Percentiles rank a stretch among this genome's conserved stretches.
phyloP scores from a whole-genome alignment of 768 basidiomycete genomes.

The Boletus coccyginus region DNA sequence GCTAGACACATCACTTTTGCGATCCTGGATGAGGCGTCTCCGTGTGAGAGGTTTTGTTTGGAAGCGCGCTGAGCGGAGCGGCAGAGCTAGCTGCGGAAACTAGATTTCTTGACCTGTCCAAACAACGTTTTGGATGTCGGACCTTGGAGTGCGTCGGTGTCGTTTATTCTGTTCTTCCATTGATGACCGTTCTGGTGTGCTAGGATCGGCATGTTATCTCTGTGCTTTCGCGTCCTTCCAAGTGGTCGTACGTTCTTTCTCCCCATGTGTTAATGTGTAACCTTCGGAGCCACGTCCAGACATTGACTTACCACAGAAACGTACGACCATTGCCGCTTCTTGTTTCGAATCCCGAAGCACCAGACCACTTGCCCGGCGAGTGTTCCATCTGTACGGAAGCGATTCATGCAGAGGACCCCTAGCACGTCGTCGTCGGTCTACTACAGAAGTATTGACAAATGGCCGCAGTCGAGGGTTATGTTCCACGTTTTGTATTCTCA shows the following conservation, averaged over 20 bases:
- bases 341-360: slow-evolving; percentile 67
- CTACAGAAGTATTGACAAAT: slow-evolving; percentile 66
- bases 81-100: background rate
- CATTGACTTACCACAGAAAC: slow-evolving; percentile 39
- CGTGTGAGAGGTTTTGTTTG: slow-evolving; percentile 55
- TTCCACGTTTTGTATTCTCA: background rate
- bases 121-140: slow-evolving; percentile 84
- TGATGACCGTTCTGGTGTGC: slow-evolving; percentile 1
- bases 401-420: slow-evolving; percentile 53
- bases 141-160: slow-evolving; percentile 54
- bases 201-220: slow-evolving; percentile 67
- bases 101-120: slow-evolving; percentile 82
- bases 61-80: background rate
- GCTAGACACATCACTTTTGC: slow-evolving; percentile 88
- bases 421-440: slow-evolving; percentile 35
- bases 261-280: slow-evolving; percentile 34
- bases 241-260: slow-evolving; percentile 68
- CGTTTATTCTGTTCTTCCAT: background rate
- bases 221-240: slow-evolving; percentile 62
- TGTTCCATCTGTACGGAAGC: slow-evolving; percentile 94
- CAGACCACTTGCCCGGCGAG: slow-evolving; percentile 75
- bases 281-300: background rate
- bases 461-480: slow-evolving; percentile 68
- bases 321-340: slow-evolving; percentile 57
- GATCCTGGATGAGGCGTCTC: slow-evolving; percentile 78